Base-by-base conservation (phyloP, 352 stramenopile species). In the Globisporangium paroecandrum region DNA sequence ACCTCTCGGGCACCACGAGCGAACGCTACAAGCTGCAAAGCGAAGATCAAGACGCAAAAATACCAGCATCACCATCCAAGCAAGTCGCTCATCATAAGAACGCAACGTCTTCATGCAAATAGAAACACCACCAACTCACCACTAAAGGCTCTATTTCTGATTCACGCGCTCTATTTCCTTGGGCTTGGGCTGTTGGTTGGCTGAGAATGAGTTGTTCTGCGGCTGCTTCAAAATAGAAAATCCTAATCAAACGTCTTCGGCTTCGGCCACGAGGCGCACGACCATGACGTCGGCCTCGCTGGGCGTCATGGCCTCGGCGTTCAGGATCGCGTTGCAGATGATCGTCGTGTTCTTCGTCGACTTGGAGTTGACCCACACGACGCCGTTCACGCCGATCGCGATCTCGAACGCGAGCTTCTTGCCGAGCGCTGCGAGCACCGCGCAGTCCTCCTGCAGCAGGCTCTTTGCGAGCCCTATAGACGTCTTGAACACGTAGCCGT, bases 331-430 rank as follows among this genome's bases (percentile, higher is more conserved):
- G 65, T 97, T 97, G 36, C 78, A 79, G 47, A 97, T 87, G 69
- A 97, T 77, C 43, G 85, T 92, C 46, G 91, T 95, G 67, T 94
- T 82, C 69, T 93, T 89, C 10, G 75, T 83, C n/a, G 81, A 82
- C 62, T 79, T 82, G 22, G 91, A 91, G 74, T 99, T 95, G 20
- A 99, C 84, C 97, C 97, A 99, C 41, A 99, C 83, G 46, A 96
- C 76, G 22, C 97, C 97, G 77, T 99, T 99, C 49, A 97, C 72
- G 27, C 97, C 97, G 46, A 99, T 83, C 58, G 93, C 91, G 65
- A 99, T 77, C 77, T 99, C 97, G 79, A 99, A 99, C 6, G 93
- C 68, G 46, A 99, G 69, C 2, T 75, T 65, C 60, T 82, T 85
- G 47, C 84, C 83, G 24, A 99, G 77, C 25, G 90, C 89, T 24